Percentiles rank a stretch among this genome's conserved stretches.
These are phyloP conservation scores for Hibiscus mutabilis DNA, from an alignment of 345 rosid genomes.

Conservation along the genomic window DNA sequence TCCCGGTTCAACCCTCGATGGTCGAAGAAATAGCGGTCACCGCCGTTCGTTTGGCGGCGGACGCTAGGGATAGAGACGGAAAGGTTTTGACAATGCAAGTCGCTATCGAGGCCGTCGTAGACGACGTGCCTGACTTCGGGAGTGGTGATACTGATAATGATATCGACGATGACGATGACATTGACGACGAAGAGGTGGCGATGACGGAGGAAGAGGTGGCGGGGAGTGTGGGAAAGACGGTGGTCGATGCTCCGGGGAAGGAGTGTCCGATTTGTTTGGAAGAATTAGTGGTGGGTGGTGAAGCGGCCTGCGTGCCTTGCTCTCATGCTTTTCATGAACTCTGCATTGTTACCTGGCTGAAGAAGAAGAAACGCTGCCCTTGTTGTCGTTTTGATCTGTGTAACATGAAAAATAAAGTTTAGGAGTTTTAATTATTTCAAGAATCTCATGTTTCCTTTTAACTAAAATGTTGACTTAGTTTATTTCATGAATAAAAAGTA, in stretches of 20 bases:
- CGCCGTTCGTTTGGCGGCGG: neutral
- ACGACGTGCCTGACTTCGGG: neutral
- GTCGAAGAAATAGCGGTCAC: neutral
- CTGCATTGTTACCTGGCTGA: neutral
- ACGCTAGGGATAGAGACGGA: neutral
- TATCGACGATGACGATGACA: neutral
- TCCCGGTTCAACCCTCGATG: neutral
- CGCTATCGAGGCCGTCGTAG: neutral
- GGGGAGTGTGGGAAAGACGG: neutral
- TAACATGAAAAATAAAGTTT: neutral
- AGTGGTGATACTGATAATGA: too few relatives aligned
- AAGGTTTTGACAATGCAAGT: neutral
- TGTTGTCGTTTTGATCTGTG: slow-evolving; percentile 1
- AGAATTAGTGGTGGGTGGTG: neutral
- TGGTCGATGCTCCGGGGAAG: neutral
- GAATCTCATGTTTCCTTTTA: too few relatives aligned
- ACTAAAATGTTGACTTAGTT: too few relatives aligned
- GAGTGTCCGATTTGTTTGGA: slow-evolving; percentile 6
- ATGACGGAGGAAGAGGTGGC: neutral
- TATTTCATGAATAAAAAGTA: too few relatives aligned
- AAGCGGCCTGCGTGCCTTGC: slow-evolving; percentile 1
- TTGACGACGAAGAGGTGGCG: neutral
- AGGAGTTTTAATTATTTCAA: neutral
- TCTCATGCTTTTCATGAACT: neutral
- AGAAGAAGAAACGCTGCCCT: slow-evolving; percentile 5